Evolutionary conservation across 2,329 filamentous ascomycete species (phyloP).

Genomic region (Aureobasidium sp.): DNA sequence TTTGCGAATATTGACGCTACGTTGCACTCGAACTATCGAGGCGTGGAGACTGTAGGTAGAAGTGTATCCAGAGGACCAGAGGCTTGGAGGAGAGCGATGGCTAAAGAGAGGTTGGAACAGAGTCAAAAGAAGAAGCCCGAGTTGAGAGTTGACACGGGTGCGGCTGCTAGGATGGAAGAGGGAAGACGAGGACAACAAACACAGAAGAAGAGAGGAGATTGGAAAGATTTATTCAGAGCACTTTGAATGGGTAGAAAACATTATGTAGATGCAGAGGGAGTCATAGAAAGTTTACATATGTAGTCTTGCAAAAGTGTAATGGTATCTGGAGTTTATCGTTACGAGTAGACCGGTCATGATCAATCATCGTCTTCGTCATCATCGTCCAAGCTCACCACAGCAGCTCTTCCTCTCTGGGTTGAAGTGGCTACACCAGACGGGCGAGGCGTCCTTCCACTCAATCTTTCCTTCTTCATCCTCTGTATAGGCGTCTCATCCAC

Average conservation of each 20-base stretch:
- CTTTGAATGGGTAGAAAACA: neutral
- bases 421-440: neutral
- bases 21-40: neutral
- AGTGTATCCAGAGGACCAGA: neutral
- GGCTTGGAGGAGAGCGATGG: slow-evolving; percentile 11
- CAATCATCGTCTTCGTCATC: slow-evolving; percentile 21
- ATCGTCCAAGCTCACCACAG: slow-evolving; percentile 26
- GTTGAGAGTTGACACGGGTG: slow-evolving; percentile 14
- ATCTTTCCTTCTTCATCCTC: slow-evolving; percentile 21
- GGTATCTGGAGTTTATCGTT: neutral
- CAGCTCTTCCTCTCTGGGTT: neutral
- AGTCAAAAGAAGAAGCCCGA: slow-evolving; percentile 1
- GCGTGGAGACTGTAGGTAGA: neutral
- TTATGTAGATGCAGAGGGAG: neutral
- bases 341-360: neutral
- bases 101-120: neutral
- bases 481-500: slow-evolving; percentile 26
- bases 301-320: neutral
- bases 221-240: slow-evolving; percentile 24
- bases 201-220: slow-evolving; percentile 20
- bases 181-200: slow-evolving; percentile 14
- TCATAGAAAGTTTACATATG: neutral
- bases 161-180: slow-evolving; percentile 15
- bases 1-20: slow-evolving; percentile 6
- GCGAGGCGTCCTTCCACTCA: slow-evolving; percentile 14